Conservation (phyloP, 495 filamentous ascomycete species). For the Xylaria bambusicola region DNA sequence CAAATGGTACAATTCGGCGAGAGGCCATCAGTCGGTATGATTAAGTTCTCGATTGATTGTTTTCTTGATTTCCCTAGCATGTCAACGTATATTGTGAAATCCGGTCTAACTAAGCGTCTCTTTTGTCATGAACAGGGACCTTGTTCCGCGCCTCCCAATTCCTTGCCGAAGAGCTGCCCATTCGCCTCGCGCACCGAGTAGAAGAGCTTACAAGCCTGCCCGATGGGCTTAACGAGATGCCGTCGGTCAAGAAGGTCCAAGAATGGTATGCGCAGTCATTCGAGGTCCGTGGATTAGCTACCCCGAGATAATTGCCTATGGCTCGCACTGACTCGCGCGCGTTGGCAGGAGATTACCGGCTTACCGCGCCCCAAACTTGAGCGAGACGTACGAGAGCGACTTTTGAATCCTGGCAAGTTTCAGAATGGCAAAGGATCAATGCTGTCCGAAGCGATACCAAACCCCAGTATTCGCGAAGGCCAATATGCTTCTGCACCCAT, state of each 20-base stretch:
- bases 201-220: slow-evolving; percentile 88
- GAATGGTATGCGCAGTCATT: slow-evolving; percentile 99
- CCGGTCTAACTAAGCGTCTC: slow-evolving; percentile 21
- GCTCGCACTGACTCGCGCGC: slow-evolving; percentile 34
- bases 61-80: slow-evolving; percentile 8
- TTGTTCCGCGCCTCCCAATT: slow-evolving; percentile 98
- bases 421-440: slow-evolving; percentile 58
- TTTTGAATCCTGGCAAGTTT: slow-evolving; percentile 70
- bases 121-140: slow-evolving; percentile 62
- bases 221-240: slow-evolving; percentile 98
- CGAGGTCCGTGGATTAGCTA: slow-evolving; percentile 64
- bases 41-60: too few relatives aligned
- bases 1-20: slow-evolving; percentile 99
- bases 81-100: slow-evolving; percentile 17
- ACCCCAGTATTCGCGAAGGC: slow-evolving; percentile 85
- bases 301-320: slow-evolving; percentile 5
- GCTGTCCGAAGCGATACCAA: slow-evolving; percentile 79
- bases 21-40: slow-evolving; percentile 78
- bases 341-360: slow-evolving; percentile 79
- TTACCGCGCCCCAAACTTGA: slow-evolving; percentile 75
- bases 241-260: slow-evolving; percentile 89
- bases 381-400: slow-evolving; percentile 73
- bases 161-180: slow-evolving; percentile 95
- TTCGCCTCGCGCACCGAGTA: slow-evolving; percentile 92
- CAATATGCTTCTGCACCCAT: slow-evolving; percentile 79